Percentiles rank a stretch among this genome's conserved stretches.
These are phyloP conservation scores for Crithidia fasciculata DNA, from an alignment of 208 protist species.

Conservation along the genomic window DNA sequence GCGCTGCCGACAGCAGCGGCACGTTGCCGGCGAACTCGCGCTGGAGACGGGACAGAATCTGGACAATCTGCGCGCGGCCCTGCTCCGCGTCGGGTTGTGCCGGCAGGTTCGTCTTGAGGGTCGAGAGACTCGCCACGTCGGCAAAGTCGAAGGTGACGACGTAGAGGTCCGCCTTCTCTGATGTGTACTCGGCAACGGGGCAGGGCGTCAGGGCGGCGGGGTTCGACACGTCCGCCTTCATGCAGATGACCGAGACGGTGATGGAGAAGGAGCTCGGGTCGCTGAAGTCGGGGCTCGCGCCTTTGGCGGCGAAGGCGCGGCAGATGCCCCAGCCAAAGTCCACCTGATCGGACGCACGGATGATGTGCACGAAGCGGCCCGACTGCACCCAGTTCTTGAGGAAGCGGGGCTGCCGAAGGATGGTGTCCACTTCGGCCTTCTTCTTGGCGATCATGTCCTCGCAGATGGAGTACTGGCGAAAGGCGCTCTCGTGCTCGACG, in stretches of 20 bases:
- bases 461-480: conserved; percentile 89
- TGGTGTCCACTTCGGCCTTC: conserved; percentile 56
- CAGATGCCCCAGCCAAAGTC: conserved; percentile 92
- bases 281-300: conserved; percentile 42
- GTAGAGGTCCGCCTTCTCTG: conserved; percentile 83
- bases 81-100: conserved; percentile 75
- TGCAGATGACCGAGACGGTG: conserved; percentile 84
- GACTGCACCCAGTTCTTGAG: conserved; percentile 95
- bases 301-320: conserved; percentile 73
- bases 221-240: conserved; percentile 59
- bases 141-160: conserved; percentile 86
- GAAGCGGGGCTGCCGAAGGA: conserved; percentile 91
- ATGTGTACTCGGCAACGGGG: conserved; percentile 84
- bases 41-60: conserved; percentile 82
- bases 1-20: conserved; percentile 94
- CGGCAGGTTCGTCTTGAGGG: conserved; percentile 83
- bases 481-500: conserved; percentile 77
- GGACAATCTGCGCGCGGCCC: conserved; percentile 75
- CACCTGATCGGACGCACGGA: conserved; percentile 62
- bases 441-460: conserved; percentile 78
- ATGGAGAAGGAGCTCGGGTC: conserved; percentile 77
- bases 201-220: conserved; percentile 60
- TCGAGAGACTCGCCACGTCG: conserved; percentile 75
- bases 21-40: conserved; percentile 77
- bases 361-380: conserved; percentile 93